A percentile compares a stretch with the other conserved stretches of the same genome.
Evolutionary conservation across 106 monocot genomes (phyloP).

Genomic region (Dendrobium nobile): DNA sequence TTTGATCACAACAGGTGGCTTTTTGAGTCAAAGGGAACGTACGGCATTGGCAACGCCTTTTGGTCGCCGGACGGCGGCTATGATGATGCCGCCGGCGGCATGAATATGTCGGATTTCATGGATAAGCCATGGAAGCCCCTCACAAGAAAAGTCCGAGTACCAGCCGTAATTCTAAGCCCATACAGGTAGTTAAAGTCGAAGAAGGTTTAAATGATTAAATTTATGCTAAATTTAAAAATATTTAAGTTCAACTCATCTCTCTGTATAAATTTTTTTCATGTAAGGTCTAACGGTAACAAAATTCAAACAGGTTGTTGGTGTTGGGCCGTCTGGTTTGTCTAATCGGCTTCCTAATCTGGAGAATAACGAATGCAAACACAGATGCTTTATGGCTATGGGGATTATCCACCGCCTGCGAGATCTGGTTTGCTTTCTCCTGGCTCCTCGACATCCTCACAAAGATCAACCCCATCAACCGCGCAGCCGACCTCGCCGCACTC

Average conservation of each 20-base stretch:
- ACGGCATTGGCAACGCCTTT: slow-evolving; percentile 83
- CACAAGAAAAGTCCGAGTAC: slow-evolving; percentile 57
- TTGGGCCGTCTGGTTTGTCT: slow-evolving; percentile 44
- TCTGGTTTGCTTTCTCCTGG: slow-evolving; percentile 96
- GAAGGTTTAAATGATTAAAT: not conserved
- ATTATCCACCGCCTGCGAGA: slow-evolving; percentile 74
- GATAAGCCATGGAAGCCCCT: slow-evolving; percentile 96
- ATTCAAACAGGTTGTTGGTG: slow-evolving; percentile 36
- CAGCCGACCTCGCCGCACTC: slow-evolving; percentile 66
- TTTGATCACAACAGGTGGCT: slow-evolving; percentile 90
- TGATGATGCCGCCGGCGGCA: slow-evolving; percentile 28
- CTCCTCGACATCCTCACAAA: slow-evolving; percentile 83
- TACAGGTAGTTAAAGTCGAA: slow-evolving; percentile 29
- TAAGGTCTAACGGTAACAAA: too few relatives aligned
- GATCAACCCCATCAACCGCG: slow-evolving; percentile 87
- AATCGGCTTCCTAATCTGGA: slow-evolving; percentile 53
- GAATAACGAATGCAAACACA: slow-evolving; percentile 59
- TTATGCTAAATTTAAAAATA: too few relatives aligned
- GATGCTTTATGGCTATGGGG: slow-evolving; percentile 96
- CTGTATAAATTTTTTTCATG: too few relatives aligned
- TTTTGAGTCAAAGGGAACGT: slow-evolving; percentile 83
- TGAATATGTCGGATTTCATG: slow-evolving; percentile 60
- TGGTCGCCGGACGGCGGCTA: slow-evolving; percentile 40
- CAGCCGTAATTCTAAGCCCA: slow-evolving; percentile 45
- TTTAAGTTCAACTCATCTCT: too few relatives aligned